Conservation (phyloP, 495 filamentous ascomycete species). For the Annulohypoxylon stygium region DNA sequence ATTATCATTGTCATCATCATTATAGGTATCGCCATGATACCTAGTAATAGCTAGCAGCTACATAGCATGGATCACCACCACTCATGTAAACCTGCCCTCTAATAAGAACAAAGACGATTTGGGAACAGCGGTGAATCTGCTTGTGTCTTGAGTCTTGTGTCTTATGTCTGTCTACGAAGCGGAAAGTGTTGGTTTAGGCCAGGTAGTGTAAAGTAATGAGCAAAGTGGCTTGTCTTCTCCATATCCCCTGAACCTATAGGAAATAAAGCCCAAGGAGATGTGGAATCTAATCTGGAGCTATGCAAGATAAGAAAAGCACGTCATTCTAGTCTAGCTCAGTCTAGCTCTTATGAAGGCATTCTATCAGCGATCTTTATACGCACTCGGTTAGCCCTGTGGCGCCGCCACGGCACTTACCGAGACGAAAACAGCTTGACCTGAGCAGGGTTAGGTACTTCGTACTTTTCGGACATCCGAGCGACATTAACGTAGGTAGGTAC, state of each 20-base stretch:
- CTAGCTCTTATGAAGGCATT: conserved; percentile 1
- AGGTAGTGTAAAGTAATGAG: neutral
- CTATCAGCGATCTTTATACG: conserved; percentile 24
- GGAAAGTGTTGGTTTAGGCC: neutral
- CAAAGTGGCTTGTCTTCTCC: neutral
- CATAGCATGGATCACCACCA: conserved; percentile 16
- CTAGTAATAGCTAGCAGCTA: no score
- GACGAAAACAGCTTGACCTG: conserved; percentile 25
- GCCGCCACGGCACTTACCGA: conserved; percentile 16
- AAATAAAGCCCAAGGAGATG: neutral
- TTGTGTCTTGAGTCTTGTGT: no score
- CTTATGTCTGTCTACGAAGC: conserved; percentile 1
- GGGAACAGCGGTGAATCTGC: conserved; percentile 16
- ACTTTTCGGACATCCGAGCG: no score
- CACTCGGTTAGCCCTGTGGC: conserved; percentile 38
- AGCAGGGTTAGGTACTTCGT: neutral
- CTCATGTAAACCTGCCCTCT: conserved; percentile 4
- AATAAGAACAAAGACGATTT: conserved; percentile 14
- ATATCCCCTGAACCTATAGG: conserved; percentile 11
- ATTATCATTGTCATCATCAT: conserved; percentile 2
- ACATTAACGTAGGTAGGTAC: no score
- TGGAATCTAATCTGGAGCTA: conserved; percentile 22
- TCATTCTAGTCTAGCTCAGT: conserved; percentile 21
- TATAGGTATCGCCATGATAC: neutral
- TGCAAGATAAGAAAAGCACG: conserved; percentile 46